A percentile compares a stretch with the other conserved stretches of the same genome.
Conservation (phyloP, 805 yeast genomes). For the Scheffersomyces ergatensis region DNA sequence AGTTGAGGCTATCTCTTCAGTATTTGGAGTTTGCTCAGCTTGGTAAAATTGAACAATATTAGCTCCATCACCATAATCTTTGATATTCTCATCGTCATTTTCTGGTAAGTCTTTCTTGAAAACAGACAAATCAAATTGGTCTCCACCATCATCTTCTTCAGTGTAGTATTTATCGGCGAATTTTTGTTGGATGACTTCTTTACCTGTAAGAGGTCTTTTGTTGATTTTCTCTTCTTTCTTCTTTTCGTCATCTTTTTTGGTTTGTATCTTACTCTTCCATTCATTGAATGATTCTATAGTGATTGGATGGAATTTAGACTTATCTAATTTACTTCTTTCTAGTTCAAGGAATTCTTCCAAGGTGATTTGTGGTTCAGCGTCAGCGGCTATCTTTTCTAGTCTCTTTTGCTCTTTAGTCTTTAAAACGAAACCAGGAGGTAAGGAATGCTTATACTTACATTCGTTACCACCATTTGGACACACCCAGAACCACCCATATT, state of each 20-base stretch:
- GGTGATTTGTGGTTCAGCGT: slow-evolving; percentile 83
- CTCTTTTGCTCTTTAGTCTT: slow-evolving; percentile 96
- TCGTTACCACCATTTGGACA: slow-evolving; percentile 93
- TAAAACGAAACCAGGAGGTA: slow-evolving; percentile 95
- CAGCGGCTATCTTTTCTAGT: slow-evolving; percentile 80
- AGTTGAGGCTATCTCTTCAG: no score
- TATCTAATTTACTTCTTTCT: slow-evolving; percentile 83
- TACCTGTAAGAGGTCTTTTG: slow-evolving; percentile 60
- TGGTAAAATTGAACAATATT: slow-evolving; percentile 25
- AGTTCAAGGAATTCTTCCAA: slow-evolving; percentile 94
- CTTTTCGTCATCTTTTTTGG: slow-evolving; percentile 47
- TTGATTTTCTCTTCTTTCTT: slow-evolving; percentile 30
- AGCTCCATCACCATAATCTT: slow-evolving; percentile 73
- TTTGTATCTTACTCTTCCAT: slow-evolving; percentile 77
- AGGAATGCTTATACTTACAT: slow-evolving; percentile 92
- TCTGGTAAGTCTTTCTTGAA: slow-evolving; percentile 56
- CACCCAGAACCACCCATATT: slow-evolving; percentile 98
- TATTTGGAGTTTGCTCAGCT: slow-evolving; percentile 2
- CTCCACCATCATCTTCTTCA: slow-evolving; percentile 52
- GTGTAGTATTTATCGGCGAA: slow-evolving; percentile 54
- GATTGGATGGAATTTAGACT: slow-evolving; percentile 76
- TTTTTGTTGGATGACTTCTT: slow-evolving; percentile 63
- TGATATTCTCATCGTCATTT: slow-evolving; percentile 46
- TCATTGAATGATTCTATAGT: slow-evolving; percentile 73
- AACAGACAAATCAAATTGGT: slow-evolving; percentile 56